Evolutionary conservation across 192 early-diverging fungal genomes (phyloP), one percentile per base, ranked within the genome.

Genomic region (Gaertneriomyces sp.): DNA sequence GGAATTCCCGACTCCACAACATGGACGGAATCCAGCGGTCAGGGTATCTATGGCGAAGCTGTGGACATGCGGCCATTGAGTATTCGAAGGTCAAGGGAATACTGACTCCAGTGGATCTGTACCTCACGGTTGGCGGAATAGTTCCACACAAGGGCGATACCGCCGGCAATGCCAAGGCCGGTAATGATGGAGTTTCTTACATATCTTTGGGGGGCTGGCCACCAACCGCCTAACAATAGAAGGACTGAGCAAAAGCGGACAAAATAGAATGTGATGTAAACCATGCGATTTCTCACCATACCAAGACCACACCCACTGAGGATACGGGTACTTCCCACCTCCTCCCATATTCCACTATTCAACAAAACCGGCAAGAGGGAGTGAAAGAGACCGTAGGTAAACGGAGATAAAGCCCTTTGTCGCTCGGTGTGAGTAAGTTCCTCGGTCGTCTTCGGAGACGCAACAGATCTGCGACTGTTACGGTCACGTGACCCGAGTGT

Each of bases 1-100:
- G 77, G 68, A 83, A 83, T 44, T 83, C 81, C 51, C 69, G 74
- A 3, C 76, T 46, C 81, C 81, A 83, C 7, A 83, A 76, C 81
- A 83, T 83, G 45, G 76, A 79, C 1, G 81, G 81, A 49, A 83
- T 83, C 81, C 81, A 83, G 58, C 64, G 54, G 42, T 74, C 69
- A 38, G 81, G 81, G 68, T 83, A 83, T 49, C 62, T 54, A 51
- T 70, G 63, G 20, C 80, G 70, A 45, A 44, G 61, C 80, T 81
- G 69, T 33, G 25, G 1, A 33, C 25, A 33, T 33, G 25, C 25
- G 2, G 0, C 25, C 25, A 33, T 33, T 33, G 25, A 33, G 25
- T 33, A 33, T 33, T 33, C 25, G 25, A 33, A 33, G 25, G 25
- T 33, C 25, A 33, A 33, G 0, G 25, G 0, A 1, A 33, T 33